phyloP scores from a whole-genome alignment of 345 rosid genomes.

The Euphorbia pulcherrima region DNA sequence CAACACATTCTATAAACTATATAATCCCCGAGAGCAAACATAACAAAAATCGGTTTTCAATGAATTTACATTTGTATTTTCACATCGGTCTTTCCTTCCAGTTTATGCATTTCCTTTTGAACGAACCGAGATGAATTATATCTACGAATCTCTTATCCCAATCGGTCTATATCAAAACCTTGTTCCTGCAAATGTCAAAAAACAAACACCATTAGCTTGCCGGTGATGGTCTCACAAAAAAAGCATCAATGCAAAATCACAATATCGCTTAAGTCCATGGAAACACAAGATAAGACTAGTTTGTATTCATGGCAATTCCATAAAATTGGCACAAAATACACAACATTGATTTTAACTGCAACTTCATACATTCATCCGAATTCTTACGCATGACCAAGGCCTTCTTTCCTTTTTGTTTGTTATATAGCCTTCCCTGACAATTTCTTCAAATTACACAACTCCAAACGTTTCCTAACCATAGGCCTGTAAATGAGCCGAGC shows the following conservation, averaged over 20 bases:
- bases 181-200: conserved; percentile 56
- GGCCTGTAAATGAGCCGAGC: too few species aligned
- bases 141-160: conserved; percentile 21
- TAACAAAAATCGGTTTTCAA: conserved; percentile 26
- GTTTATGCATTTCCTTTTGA: conserved; percentile 27
- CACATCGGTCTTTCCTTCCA: conserved; percentile 14
- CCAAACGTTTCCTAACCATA: too few species aligned
- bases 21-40: conserved; percentile 17
- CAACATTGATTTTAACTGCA: too few species aligned
- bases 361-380: not conserved
- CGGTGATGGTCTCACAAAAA: not conserved
- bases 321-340: not conserved
- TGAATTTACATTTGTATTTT: conserved; percentile 36
- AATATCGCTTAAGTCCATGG: not conserved
- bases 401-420: too few species aligned
- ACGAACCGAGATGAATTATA: conserved; percentile 3
- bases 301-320: not conserved
- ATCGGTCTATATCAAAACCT: conserved; percentile 71
- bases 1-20: conserved; percentile 15
- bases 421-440: too few species aligned
- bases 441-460: too few species aligned
- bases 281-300: not conserved
- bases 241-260: not conserved
- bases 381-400: not conserved
- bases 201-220: conserved; percentile 7